Conservation (phyloP, 345 rosid genomes). For the Noccaea bulbosa region DNA sequence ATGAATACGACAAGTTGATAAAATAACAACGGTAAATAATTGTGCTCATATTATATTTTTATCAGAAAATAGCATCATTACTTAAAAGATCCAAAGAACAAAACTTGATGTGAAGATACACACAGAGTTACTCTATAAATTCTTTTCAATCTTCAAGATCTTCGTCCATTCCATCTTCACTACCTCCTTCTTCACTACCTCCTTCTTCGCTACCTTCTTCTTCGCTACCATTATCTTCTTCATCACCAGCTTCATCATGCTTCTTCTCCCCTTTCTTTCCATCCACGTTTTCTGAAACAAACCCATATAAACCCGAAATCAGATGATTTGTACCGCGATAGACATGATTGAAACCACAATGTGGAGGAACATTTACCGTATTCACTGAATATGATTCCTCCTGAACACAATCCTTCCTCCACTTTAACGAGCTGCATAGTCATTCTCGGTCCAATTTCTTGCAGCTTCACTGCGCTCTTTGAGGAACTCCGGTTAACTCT, state of each 20-base stretch:
- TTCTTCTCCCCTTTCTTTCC: conserved; percentile 38
- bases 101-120: conserved; percentile 27
- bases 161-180: conserved; percentile 39
- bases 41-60: background rate
- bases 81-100: conserved; percentile 25
- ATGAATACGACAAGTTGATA: background rate
- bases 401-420: conserved; percentile 92
- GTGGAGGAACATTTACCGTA: conserved; percentile 47
- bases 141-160: conserved; percentile 39
- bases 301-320: background rate
- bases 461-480: conserved; percentile 86
- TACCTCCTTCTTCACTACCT: conserved; percentile 9
- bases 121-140: background rate
- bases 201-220: no score
- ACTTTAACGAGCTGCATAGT: conserved; percentile 67
- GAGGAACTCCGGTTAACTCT: conserved; percentile 71
- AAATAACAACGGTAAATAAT: background rate
- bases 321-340: background rate
- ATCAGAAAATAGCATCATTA: conserved; percentile 5
- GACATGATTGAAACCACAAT: background rate
- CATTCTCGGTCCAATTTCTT: conserved; percentile 98
- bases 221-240: conserved; percentile 20
- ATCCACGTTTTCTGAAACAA: conserved; percentile 42
- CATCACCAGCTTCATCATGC: conserved; percentile 19
- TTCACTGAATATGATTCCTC: conserved; percentile 75